These are phyloP conservation scores for Neoarthrinium moseri DNA, from an alignment of 2,329 filamentous ascomycete species.

Conservation along the genomic window DNA sequence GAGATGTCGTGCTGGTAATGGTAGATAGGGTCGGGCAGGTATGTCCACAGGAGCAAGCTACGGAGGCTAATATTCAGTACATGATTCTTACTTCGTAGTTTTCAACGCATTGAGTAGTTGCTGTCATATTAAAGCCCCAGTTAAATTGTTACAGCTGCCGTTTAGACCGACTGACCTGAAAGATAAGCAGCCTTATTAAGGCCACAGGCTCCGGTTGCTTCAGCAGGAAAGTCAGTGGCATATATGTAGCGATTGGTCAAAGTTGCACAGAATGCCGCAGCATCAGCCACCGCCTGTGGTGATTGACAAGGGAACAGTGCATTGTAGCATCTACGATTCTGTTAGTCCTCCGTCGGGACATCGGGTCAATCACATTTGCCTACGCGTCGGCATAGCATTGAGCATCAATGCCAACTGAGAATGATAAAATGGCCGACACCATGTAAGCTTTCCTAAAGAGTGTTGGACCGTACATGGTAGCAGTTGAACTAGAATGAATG, in stretches of 20 bases:
- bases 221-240: background rate
- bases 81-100: too few relatives aligned
- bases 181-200: slow-evolving; percentile 1
- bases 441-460: background rate
- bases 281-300: background rate
- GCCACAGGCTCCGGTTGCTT: slow-evolving; percentile 1
- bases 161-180: background rate
- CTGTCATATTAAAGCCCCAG: too few relatives aligned
- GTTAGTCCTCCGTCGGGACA: background rate
- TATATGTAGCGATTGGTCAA: slow-evolving; percentile 6
- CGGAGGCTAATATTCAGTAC: too few relatives aligned
- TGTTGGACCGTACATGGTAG: background rate
- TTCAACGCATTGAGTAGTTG: too few relatives aligned
- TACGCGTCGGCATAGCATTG: background rate
- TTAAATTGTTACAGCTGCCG: too few relatives aligned
- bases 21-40: too few relatives aligned
- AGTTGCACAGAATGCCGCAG: background rate
- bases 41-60: too few relatives aligned
- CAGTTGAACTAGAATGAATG: background rate
- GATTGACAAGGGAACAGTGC: slow-evolving; percentile 1
- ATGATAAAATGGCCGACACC: background rate
- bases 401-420: background rate
- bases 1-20: too few relatives aligned
- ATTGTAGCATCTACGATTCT: background rate
- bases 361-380: background rate